Evolutionary conservation across 2,329 filamentous ascomycete species (phyloP).

Genomic region (Xylaria sp.): DNA sequence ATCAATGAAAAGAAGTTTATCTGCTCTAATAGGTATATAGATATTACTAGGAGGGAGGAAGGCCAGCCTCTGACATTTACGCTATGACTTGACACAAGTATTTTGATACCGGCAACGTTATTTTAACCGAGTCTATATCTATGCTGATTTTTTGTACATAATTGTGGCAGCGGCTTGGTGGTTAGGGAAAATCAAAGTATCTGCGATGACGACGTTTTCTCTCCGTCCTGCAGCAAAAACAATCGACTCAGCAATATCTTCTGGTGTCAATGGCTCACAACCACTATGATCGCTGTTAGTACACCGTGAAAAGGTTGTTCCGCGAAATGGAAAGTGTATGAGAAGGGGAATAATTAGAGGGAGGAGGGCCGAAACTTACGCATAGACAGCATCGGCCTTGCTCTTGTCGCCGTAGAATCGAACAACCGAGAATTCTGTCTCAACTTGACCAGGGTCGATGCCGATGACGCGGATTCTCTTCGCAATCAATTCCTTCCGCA

Average conservation of each 20-base stretch:
- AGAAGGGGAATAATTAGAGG: neutral
- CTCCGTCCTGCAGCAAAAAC: slow-evolving; percentile 8
- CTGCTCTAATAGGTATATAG: neutral
- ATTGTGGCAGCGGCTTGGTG: slow-evolving; percentile 8
- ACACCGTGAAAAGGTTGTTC: neutral
- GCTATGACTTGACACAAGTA: too few relatives aligned
- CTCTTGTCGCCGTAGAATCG: slow-evolving; percentile 11
- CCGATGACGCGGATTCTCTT: slow-evolving; percentile 2
- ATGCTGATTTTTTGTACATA: slow-evolving; percentile 8
- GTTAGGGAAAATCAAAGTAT: slow-evolving; percentile 4
- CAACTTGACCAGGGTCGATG: slow-evolving; percentile 6
- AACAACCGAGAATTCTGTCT: slow-evolving; percentile 3
- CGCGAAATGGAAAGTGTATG: neutral
- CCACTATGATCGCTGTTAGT: neutral
- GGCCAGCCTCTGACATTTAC: neutral
- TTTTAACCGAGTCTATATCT: neutral
- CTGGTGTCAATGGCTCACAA: slow-evolving; percentile 3
- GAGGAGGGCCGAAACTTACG: neutral
- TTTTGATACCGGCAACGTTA: too few relatives aligned
- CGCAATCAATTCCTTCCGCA: slow-evolving; percentile 2
- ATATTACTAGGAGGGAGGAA: neutral
- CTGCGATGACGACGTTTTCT: slow-evolving; percentile 6
- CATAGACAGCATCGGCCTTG: slow-evolving; percentile 13
- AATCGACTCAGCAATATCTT: slow-evolving; percentile 7
- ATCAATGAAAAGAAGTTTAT: too few relatives aligned